A percentile compares a stretch with the other conserved stretches of the same genome.
phyloP scores from a whole-genome alignment of 257 asterid species.

The Capsicum pubescens region DNA sequence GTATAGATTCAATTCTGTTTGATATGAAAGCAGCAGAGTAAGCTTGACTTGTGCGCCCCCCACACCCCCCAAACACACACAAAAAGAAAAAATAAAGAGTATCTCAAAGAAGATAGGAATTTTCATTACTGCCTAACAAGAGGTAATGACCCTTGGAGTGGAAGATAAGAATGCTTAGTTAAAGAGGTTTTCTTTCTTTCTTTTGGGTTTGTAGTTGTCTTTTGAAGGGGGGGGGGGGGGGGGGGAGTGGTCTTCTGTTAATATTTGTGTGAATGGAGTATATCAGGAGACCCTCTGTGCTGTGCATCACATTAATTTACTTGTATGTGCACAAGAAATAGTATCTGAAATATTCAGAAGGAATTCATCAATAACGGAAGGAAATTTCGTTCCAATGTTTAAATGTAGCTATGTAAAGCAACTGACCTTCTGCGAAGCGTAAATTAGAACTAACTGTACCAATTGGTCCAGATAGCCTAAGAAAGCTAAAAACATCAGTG shows the following conservation, averaged over 20 bases:
- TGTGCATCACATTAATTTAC: not conserved
- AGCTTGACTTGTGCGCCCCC: not conserved
- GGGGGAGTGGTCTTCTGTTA: not conserved
- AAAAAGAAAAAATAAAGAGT: not conserved
- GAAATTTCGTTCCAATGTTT: not conserved
- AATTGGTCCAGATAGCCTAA: not conserved
- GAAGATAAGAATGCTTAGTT: not conserved
- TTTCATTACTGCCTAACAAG: not conserved
- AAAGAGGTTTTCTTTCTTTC: not conserved
- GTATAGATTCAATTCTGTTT: conserved; percentile 46
- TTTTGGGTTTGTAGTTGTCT: no score
- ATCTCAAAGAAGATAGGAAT: not conserved
- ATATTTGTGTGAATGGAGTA: not conserved
- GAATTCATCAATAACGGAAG: not conserved
- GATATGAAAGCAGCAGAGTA: conserved; percentile 20
- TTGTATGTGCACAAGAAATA: not conserved
- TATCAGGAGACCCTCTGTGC: not conserved
- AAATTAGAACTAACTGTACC: no score
- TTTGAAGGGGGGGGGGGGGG: not conserved
- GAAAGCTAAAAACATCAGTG: not conserved
- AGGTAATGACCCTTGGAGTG: not conserved
- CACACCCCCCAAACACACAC: not conserved
- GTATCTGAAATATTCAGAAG: conserved; percentile 15
- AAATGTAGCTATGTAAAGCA: not conserved
- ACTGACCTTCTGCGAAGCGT: no score